Base-by-base conservation (phyloP, 2,329 filamentous ascomycete species). In the Colletotrichum cordylinicola region DNA sequence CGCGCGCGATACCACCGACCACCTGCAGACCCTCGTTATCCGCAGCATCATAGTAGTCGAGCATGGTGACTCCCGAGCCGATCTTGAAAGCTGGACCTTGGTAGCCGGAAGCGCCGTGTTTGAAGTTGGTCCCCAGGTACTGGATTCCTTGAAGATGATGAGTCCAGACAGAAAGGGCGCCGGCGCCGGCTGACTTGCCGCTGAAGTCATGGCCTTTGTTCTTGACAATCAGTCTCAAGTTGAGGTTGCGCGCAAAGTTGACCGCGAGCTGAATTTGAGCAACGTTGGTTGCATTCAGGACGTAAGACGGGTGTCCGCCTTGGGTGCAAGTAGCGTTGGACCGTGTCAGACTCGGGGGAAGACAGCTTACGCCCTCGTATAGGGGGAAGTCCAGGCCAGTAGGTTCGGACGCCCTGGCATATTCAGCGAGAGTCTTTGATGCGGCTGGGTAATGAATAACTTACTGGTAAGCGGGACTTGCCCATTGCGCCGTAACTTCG, bases 341-440 rank as follows among this genome's bases (percentile, higher is more conserved):
- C 2, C 62, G 70, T 10, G 62, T 55, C 21, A 72, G 8, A 12
- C 52, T 72, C 8, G 76, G 76, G 16, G 76, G 76, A 15, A 77
- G 18, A 21, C 77, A 85, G 48, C 86, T 74, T 24, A 87, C 84
- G 21, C 86, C 83, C 78, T 90, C 88, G 70, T 92, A 86, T 70
- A 86, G 81, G 70, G 91, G 90, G 8, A 86, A 88, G 77, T 91
- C 90, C 79, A 91, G 90, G 2, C 90, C 90, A 0, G 90, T 91
- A 33, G 70, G 62, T 8, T 67, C 70, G 8, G 64, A 72, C n/a
- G 27, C 35, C 16, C 70, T 72, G 2, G 15, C 2, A 12, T 18
- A 5, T 13, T 70, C n/a, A 55, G 39, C 27, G 37, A 31, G 16
- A 10, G 13, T 33, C 7, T 18, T 66, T n/a, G 3, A 12, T 24